Evolutionary conservation across 192 early-diverging fungal species (phyloP).

Genomic region (Entomortierella beljakovae): DNA sequence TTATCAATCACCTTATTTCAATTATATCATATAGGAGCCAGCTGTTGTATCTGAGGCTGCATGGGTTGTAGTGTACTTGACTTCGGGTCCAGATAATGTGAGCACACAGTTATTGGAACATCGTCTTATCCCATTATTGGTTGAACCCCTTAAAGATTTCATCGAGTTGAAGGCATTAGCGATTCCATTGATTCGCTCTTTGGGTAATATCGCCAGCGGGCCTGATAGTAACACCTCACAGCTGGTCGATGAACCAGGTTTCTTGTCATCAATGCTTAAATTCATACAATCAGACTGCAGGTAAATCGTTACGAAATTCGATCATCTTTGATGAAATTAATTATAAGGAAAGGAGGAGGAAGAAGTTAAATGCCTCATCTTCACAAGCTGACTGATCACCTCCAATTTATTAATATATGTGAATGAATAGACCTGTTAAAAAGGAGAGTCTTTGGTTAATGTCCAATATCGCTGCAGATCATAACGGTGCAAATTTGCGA

Average conservation of each 20-base stretch:
- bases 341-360: neutral
- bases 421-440: slow-evolving; percentile 63
- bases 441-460: slow-evolving; percentile 81
- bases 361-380: neutral
- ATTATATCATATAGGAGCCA: slow-evolving; percentile 26
- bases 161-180: slow-evolving; percentile 47
- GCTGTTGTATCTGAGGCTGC: slow-evolving; percentile 71
- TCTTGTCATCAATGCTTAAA: slow-evolving; percentile 60
- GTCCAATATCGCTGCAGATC: slow-evolving; percentile 73
- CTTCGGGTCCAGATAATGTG: slow-evolving; percentile 59
- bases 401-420: neutral
- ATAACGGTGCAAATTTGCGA: slow-evolving; percentile 46
- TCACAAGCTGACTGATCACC: neutral
- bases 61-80: slow-evolving; percentile 76
- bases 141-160: slow-evolving; percentile 55
- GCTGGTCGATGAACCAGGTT: slow-evolving; percentile 58
- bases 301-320: slow-evolving; percentile 24
- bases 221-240: slow-evolving; percentile 68
- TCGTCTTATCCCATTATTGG: slow-evolving; percentile 43
- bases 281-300: slow-evolving; percentile 63
- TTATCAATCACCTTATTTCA: neutral
- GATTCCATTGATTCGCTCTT: slow-evolving; percentile 71
- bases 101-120: slow-evolving; percentile 56
- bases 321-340: neutral
- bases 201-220: slow-evolving; percentile 76